These are phyloP conservation scores for Withania somnifera DNA, from an alignment of 305 asterid species.

Conservation along the genomic window DNA sequence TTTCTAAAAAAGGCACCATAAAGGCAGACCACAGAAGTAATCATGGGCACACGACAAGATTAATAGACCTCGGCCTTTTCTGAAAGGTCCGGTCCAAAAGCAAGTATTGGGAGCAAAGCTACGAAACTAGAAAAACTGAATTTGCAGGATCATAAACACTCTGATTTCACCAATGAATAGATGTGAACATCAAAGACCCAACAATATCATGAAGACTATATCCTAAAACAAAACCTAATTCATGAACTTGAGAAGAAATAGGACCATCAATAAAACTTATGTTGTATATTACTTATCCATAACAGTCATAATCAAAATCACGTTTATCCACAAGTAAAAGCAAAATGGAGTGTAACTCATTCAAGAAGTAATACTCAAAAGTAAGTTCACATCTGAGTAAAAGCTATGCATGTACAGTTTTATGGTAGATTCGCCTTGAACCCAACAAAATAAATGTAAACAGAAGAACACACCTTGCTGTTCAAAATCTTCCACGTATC, in stretches of 20 bases:
- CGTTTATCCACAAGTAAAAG: background rate
- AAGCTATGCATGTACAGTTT: background rate
- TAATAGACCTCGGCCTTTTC: background rate
- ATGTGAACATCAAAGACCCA: background rate
- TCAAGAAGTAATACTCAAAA: background rate
- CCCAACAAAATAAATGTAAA: background rate
- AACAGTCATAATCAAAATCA: background rate
- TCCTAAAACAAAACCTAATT: background rate
- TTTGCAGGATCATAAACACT: background rate
- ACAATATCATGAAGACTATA: background rate
- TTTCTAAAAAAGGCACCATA: background rate
- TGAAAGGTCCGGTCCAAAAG: background rate
- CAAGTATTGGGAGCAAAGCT: background rate
- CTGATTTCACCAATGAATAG: too few relatives aligned
- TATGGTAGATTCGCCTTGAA: background rate
- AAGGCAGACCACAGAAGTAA: background rate
- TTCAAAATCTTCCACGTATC: slow-evolving; percentile 67
- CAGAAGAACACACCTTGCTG: slow-evolving; percentile 36
- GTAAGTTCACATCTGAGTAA: background rate
- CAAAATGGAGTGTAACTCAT: background rate
- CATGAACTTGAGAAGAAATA: background rate
- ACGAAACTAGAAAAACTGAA: background rate
- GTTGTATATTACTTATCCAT: background rate
- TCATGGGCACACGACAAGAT: background rate
- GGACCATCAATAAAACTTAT: background rate